These are phyloP conservation scores for Rhodomyrtus psidioides DNA, from an alignment of 441 rosid genomes.

Conservation along the genomic window DNA sequence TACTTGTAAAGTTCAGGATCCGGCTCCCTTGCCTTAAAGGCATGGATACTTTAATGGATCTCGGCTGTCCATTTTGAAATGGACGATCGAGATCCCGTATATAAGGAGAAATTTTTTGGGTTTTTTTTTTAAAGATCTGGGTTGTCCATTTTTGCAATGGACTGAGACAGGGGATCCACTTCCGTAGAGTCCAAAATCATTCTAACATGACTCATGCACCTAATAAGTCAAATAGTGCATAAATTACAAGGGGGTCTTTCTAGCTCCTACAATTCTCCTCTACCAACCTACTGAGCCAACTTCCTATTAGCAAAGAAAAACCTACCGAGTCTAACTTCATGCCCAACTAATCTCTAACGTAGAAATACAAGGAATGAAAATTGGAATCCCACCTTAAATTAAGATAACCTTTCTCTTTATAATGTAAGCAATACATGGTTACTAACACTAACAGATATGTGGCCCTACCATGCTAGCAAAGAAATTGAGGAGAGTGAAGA, in stretches of 20 bases:
- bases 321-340: background rate
- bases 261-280: background rate
- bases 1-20: rapidly evolving
- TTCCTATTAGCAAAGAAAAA: background rate
- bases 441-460: too few species aligned
- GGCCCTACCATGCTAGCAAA: too few species aligned
- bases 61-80: too few species aligned
- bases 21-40: too few species aligned
- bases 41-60: too few species aligned
- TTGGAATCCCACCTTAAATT: background rate
- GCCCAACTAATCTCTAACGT: background rate
- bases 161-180: too few species aligned
- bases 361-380: background rate
- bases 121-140: too few species aligned
- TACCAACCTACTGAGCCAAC: background rate
- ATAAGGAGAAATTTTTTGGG: too few species aligned
- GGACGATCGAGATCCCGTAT: too few species aligned
- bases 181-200: background rate
- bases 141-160: too few species aligned
- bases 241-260: background rate
- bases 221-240: background rate
- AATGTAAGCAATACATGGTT: background rate
- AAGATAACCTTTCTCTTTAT: background rate
- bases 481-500: too few species aligned
- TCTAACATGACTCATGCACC: background rate